phyloP scores from a whole-genome alignment of 2,329 filamentous ascomycete genomes.

The Rasamsonia emersonii region DNA sequence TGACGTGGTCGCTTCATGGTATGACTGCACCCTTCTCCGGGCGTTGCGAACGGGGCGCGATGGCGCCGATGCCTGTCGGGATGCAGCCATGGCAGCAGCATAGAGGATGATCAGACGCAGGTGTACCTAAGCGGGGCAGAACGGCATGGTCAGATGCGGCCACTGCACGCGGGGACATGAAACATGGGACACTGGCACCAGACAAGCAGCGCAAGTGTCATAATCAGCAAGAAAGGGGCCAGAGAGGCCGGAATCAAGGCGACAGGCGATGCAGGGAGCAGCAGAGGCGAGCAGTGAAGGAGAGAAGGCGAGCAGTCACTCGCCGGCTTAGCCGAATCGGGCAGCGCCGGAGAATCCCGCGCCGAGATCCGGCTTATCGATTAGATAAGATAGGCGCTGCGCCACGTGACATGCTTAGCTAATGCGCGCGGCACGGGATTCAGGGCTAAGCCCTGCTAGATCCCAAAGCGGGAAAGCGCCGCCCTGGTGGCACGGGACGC shows the following conservation, averaged over 20 bases:
- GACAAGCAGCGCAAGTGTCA: too few species aligned
- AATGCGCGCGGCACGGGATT: too few species aligned
- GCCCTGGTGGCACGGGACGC: slow-evolving; percentile 4
- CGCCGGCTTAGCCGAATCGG: slow-evolving; percentile 2
- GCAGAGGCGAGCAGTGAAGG: neutral
- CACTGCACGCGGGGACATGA: too few species aligned
- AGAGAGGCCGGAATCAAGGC: neutral
- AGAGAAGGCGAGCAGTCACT: too few species aligned
- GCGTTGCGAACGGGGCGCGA: slow-evolving; percentile 27
- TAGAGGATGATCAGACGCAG: too few species aligned
- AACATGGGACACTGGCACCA: too few species aligned
- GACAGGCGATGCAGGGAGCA: neutral
- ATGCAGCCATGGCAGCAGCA: slow-evolving; percentile 20
- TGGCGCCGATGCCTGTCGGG: slow-evolving; percentile 14
- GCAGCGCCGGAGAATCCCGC: slow-evolving; percentile 3
- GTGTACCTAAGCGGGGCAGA: too few species aligned
- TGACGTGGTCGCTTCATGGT: slow-evolving; percentile 29
- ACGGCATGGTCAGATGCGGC: too few species aligned
- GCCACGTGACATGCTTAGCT: neutral
- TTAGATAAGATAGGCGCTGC: neutral
- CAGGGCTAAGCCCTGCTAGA: too few species aligned
- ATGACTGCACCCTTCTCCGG: slow-evolving; percentile 27
- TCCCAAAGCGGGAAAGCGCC: too few species aligned
- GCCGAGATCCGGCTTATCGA: slow-evolving; percentile 1
- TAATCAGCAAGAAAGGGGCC: too few species aligned